phyloP scores from a whole-genome alignment of 371 early-diverging fungal genomes.

The Nematocida sp. region DNA sequence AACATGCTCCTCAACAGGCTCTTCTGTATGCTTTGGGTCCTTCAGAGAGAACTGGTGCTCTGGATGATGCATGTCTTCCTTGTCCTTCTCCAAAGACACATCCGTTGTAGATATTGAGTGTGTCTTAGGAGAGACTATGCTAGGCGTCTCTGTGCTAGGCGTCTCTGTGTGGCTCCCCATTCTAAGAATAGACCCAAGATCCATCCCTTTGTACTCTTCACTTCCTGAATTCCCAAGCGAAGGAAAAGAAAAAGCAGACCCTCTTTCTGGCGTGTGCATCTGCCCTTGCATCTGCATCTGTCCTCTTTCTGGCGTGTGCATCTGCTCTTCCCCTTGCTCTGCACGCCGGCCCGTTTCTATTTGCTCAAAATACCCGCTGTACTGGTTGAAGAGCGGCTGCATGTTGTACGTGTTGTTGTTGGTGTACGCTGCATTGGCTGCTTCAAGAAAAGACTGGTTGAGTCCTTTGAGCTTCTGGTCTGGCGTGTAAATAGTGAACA shows the following conservation, averaged over 20 bases:
- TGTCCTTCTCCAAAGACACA: too few relatives aligned
- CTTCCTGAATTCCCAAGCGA: neutral
- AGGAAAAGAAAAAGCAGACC: neutral
- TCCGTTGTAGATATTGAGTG: too few relatives aligned
- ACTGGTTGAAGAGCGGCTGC: slow-evolving; percentile 10
- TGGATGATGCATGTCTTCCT: too few relatives aligned
- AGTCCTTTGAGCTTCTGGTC: slow-evolving; percentile 45
- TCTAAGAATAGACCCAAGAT: neutral
- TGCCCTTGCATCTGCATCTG: neutral
- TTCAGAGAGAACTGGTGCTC: too few relatives aligned
- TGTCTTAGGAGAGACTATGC: too few relatives aligned
- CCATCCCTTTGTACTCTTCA: neutral
- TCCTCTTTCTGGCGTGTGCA: neutral
- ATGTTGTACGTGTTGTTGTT: slow-evolving; percentile 22
- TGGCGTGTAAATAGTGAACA: neutral
- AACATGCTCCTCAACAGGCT: too few relatives aligned
- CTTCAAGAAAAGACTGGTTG: slow-evolving; percentile 35
- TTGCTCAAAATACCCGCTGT: neutral
- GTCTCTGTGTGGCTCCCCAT: too few relatives aligned
- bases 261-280: neutral
- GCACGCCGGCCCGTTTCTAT: neutral
- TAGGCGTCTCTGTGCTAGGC: too few relatives aligned
- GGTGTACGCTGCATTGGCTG: slow-evolving; percentile 20
- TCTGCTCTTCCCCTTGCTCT: neutral
- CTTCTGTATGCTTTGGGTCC: too few relatives aligned